A percentile compares a stretch with the other conserved stretches of the same genome.
These are phyloP conservation scores for Colletotrichum horii DNA, from an alignment of 2,329 filamentous ascomycete species.

Conservation along the genomic window DNA sequence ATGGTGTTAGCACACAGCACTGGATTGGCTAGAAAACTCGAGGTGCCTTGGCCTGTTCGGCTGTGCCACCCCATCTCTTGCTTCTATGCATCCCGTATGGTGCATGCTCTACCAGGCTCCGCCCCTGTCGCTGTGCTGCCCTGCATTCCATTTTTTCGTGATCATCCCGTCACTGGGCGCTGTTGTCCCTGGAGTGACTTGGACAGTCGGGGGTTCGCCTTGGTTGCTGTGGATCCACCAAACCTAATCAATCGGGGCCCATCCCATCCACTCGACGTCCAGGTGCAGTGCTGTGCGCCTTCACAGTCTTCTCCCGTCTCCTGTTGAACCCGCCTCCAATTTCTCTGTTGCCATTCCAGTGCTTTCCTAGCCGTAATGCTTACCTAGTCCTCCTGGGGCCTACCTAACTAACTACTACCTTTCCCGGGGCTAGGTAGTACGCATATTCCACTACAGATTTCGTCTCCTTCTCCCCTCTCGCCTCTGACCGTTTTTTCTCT, in stretches of 20 bases:
- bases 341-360: slow-evolving; percentile 12
- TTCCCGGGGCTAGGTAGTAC: background rate
- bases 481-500: background rate
- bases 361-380: slow-evolving; percentile 4
- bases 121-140: slow-evolving; percentile 11
- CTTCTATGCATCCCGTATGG: background rate
- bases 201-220: background rate
- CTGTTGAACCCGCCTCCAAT: slow-evolving; percentile 2
- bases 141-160: slow-evolving; percentile 6
- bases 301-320: background rate
- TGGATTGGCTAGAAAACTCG: background rate
- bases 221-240: slow-evolving; percentile 19
- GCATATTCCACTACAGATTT: background rate
- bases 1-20: background rate
- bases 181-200: background rate
- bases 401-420: background rate
- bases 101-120: slow-evolving; percentile 4
- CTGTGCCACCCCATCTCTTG: slow-evolving; percentile 11
- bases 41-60: background rate
- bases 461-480: background rate
- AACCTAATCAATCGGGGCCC: slow-evolving; percentile 18
- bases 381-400: background rate
- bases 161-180: background rate
- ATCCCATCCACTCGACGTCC: slow-evolving; percentile 2
- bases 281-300: background rate